Evolutionary conservation across 2,329 filamentous ascomycete species (phyloP).

Genomic region (Lecanicillium sp.): DNA sequence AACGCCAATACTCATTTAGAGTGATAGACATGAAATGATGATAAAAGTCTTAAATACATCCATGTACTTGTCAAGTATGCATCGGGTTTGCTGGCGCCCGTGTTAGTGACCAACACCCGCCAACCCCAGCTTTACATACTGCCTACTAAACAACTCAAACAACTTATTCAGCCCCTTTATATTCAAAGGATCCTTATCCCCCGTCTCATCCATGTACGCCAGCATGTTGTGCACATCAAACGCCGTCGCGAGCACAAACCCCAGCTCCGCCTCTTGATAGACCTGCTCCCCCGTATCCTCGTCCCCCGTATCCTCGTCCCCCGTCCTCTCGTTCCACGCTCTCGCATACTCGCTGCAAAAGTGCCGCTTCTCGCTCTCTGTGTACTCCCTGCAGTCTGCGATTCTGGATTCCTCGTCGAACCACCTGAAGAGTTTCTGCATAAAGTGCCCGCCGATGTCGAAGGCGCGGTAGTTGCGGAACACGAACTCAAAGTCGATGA

Average conservation of each 20-base stretch:
- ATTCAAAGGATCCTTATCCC: constrained; percentile 14
- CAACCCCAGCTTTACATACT: constrained; percentile 5
- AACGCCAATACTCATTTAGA: no score
- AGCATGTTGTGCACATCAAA: constrained; percentile 20
- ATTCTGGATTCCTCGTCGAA: constrained; percentile 16
- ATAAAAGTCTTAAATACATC: no score
- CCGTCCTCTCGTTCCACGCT: constrained; percentile 16
- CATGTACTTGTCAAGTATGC: neutral
- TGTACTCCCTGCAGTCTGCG: constrained; percentile 14
- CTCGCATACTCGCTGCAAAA: constrained; percentile 17
- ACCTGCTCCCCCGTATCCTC: constrained; percentile 15
- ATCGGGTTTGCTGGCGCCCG: neutral
- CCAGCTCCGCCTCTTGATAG: constrained; percentile 14
- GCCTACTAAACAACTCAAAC: constrained; percentile 12
- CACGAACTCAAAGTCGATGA: constrained; percentile 18
- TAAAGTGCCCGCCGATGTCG: constrained; percentile 19
- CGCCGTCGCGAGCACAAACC: constrained; percentile 17
- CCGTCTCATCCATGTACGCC: constrained; percentile 14
- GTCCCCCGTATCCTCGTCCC: constrained; percentile 15
- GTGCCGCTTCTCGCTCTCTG: constrained; percentile 16
- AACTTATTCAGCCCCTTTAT: constrained; percentile 15
- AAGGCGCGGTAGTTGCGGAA: constrained; percentile 18
- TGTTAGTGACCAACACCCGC: neutral
- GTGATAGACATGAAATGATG: no score
- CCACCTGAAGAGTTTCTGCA: constrained; percentile 20